Percentiles rank a stretch among this genome's conserved stretches.
Conservation (phyloP, 208 protist species). For the Phytomonas francai region DNA sequence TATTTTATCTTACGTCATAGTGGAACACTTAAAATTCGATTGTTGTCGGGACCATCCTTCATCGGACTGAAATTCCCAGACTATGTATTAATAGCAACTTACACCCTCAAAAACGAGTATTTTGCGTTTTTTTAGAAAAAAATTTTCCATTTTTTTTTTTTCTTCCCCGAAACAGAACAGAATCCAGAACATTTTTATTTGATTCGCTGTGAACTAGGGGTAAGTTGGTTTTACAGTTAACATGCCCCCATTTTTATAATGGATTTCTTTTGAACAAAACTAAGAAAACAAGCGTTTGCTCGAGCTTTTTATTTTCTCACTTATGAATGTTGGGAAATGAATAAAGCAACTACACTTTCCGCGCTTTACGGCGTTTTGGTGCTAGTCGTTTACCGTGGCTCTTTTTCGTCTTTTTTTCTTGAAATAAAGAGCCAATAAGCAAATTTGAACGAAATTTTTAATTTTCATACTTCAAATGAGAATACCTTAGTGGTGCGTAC, state of each 20-base stretch:
- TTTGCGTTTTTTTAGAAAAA: neutral
- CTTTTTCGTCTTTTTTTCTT: conserved; percentile 13
- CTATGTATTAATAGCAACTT: neutral
- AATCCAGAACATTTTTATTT: neutral
- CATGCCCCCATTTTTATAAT: neutral
- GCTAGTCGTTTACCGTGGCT: conserved; percentile 15
- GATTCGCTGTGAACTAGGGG: neutral
- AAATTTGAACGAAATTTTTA: conserved; percentile 11
- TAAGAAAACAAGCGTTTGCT: neutral
- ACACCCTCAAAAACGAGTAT: neutral
- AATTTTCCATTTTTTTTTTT: conserved; percentile 8
- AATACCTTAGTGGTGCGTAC: conserved; percentile 6
- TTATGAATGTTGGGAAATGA: neutral
- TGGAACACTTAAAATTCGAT: neutral
- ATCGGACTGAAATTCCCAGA: neutral
- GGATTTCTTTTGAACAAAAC: neutral
- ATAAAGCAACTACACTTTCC: conserved; percentile 5
- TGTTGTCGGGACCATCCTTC: neutral
- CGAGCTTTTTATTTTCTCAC: neutral
- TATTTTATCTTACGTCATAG: neutral
- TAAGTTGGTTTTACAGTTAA: neutral
- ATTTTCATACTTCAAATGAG: conserved; percentile 6
- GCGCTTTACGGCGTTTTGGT: neutral
- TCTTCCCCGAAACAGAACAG: neutral
- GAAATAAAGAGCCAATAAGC: conserved; percentile 8